Evolutionary conservation across 148 eudicot species (phyloP), one percentile per base, ranked within the genome.

Genomic region (Rhododendron ovatum): DNA sequence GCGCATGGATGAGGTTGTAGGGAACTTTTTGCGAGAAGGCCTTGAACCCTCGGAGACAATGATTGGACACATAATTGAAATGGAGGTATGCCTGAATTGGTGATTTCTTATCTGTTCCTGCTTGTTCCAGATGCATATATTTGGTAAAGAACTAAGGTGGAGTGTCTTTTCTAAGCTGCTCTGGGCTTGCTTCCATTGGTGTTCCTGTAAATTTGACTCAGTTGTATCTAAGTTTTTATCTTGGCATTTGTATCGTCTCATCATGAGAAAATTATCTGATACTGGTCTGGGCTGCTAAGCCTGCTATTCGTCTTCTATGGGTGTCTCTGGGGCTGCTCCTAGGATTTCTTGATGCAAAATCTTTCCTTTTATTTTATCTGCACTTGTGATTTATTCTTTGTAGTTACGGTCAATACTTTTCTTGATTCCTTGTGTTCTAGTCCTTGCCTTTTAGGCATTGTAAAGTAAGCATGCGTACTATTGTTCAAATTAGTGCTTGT

Each of bases 1-100:
- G 88, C 93, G 94, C 78, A 91, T 97, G 92, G 99, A 97, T 89
- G 98, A 95, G 87, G 99, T 97, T 87, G 90, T 91, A 14, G 91
- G 93, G 37, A 89, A 90, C 79, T 96, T 95, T 87, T 89, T 96
- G 91, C 94, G 94, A 78, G 94, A 90, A 85, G 95, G 96, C 83
- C 96, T 95, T 84, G 90, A 93, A 87, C 98, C 99, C 57, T 92
- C 96, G 13, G 89, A 92, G 88, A 92, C 90, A 83, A 95, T 96
- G 93, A 93, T 96, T 83, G 93, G 95, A 11, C 96, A 94, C 89
- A 91, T 95, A 63, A 90, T 96, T 88, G 96, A 95, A 86, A 96
- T 95, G 98, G 98, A 95, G 99, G 99, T 97, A 93, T 80, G 85
- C 81, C 77, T 57, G 35, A 39, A 18, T 22, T 83, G 55, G n/a